Conservation (phyloP, 2,329 filamentous ascomycete genomes). For the Aspergillus sp. region DNA sequence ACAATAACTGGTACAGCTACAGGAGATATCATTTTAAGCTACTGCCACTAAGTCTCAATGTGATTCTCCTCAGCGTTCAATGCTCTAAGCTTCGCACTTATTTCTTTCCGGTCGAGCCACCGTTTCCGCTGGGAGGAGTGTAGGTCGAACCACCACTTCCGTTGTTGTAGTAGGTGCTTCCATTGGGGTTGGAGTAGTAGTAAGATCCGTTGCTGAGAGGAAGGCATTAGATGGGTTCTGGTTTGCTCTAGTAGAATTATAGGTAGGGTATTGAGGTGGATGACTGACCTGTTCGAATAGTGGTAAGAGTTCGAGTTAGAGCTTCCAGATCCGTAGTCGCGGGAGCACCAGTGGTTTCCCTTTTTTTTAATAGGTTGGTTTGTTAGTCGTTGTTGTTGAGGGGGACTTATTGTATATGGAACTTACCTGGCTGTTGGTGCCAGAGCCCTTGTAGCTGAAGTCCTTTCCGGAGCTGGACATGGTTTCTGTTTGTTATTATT, state of each 20-base stretch:
- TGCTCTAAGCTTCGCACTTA: neutral
- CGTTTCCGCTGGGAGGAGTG: slow-evolving; percentile 54
- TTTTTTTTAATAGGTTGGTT: slow-evolving; percentile 29
- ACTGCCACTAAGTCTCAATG: no score
- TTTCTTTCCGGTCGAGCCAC: slow-evolving; percentile 15
- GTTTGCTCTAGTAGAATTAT: neutral
- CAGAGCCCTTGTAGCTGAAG: slow-evolving; percentile 48
- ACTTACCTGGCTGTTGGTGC: slow-evolving; percentile 64
- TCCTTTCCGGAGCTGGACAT: slow-evolving; percentile 25
- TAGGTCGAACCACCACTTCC: slow-evolving; percentile 62
- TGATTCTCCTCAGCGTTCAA: no score
- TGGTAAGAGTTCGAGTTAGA: slow-evolving; percentile 60
- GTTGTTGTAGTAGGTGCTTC: slow-evolving; percentile 68
- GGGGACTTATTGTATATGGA: no score
- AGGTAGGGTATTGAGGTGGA: neutral
- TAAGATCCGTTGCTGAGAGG: slow-evolving; percentile 62
- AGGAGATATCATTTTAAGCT: no score
- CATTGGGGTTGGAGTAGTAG: slow-evolving; percentile 71
- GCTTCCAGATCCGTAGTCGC: slow-evolving; percentile 61
- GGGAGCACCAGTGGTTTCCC: slow-evolving; percentile 69
- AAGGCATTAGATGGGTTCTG: neutral
- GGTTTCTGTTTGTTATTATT: slow-evolving; percentile 2
- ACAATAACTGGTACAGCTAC: no score
- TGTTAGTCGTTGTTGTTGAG: neutral
- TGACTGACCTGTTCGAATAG: slow-evolving; percentile 63